Evolutionary conservation across 305 asterid genomes (phyloP), one percentile per base, ranked within the genome.

Genomic region (Fraxinus albicans): DNA sequence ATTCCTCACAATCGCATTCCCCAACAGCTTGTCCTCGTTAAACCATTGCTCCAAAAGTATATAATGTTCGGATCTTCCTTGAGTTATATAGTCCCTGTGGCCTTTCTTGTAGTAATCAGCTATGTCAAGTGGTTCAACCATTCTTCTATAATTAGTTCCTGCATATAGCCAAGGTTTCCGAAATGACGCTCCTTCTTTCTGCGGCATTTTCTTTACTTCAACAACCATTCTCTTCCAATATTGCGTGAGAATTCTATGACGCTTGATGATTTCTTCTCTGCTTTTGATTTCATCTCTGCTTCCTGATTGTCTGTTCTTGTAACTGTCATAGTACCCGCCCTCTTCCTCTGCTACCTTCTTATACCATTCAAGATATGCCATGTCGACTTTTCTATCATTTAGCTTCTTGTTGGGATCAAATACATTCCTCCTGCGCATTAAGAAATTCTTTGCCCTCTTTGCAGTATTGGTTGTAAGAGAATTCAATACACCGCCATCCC

Each of bases 91-190:
- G 73, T 84, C 84, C 73, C 4, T 86, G 10, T 67, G 75, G 33
- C 86, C 89, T 15, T 70, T 47, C 72, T 38, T 83, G 81, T 83
- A 87, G 78, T 87, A 81, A 13, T 83, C 88, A 17, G 87, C 88
- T 70, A 87, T 87, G 80, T 87, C 88, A 1, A 87, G 87, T 53
- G 90, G 90, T 25, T 87, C 88, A 1, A 85, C 80, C 85, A 87
- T 80, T 29, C 90, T 85, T 63, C 90, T 84, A 50, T 81, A 87
- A 70, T 63, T 80, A 38, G 88, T 87, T 4, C 88, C 90, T n/a
- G 81, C 47, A 81, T 83, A 85, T 5, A 87, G 87, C 87, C 88
- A 85, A 34, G 88, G 84, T 27, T 33, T 76, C 8, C 76, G 87
- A 63, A 87, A 83, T 23, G 69, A 3, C 4, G 40, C 21, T 38